These are phyloP conservation scores for Akanthomyces lecanii DNA, from an alignment of 2,329 filamentous ascomycete species.

Conservation along the genomic window DNA sequence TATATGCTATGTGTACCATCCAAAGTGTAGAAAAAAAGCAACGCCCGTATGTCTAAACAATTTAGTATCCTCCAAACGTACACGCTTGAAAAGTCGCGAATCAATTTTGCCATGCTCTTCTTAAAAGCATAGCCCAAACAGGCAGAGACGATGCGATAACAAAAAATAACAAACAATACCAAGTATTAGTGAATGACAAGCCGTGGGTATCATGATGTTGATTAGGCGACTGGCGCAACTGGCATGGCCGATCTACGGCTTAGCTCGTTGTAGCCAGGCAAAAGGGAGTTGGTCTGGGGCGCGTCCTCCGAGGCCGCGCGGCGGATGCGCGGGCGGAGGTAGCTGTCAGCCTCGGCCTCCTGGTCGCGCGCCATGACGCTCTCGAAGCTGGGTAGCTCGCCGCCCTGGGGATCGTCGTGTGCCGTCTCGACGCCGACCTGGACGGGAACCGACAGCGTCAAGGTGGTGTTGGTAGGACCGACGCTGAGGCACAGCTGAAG, in stretches of 20 bases:
- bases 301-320: constrained; percentile 29
- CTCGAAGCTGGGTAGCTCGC: constrained; percentile 47
- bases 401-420: constrained; percentile 29
- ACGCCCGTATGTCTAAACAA: background rate
- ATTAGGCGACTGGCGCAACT: constrained; percentile 15
- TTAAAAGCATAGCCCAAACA: background rate
- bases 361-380: constrained; percentile 39
- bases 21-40: background rate
- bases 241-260: constrained; percentile 23
- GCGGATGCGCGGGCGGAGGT: constrained; percentile 39
- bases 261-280: constrained; percentile 39
- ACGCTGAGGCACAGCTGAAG: constrained; percentile 44
- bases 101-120: background rate
- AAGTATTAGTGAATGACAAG: constrained; percentile 3
- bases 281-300: constrained; percentile 29
- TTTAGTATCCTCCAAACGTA: background rate
- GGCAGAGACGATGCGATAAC: background rate
- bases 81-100: background rate
- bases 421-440: constrained; percentile 46
- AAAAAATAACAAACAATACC: background rate
- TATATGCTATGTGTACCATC: background rate
- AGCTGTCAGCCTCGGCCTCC: constrained; percentile 41
- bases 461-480: constrained; percentile 38
- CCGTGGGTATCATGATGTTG: constrained; percentile 13
- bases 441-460: constrained; percentile 46